Percentiles rank a stretch among this genome's conserved stretches.
These are phyloP conservation scores for Pyrenula massariospora DNA, from an alignment of 495 filamentous ascomycete species.

Conservation along the genomic window DNA sequence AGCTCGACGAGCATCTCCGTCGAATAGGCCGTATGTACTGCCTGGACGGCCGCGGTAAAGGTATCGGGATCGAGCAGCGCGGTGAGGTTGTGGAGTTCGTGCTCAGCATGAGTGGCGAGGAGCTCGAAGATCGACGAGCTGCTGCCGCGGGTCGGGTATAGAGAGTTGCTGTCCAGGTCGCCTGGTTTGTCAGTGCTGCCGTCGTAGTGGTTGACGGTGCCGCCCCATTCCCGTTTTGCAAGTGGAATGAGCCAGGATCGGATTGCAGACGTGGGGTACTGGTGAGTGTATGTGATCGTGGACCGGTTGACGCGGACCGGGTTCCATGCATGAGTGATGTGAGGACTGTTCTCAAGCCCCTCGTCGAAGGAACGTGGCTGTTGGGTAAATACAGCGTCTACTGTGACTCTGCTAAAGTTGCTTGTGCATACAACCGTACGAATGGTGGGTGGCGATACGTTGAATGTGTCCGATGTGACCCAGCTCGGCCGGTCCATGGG, in stretches of 20 bases:
- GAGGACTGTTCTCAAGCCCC: not conserved
- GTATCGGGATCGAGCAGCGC: not conserved
- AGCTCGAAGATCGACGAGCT: not conserved
- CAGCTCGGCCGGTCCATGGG: not conserved
- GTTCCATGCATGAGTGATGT: too few species aligned
- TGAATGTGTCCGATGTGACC: not conserved
- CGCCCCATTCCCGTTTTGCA: not conserved
- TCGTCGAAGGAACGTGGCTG: not conserved
- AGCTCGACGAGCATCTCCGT: not conserved
- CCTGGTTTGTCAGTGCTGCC: not conserved
- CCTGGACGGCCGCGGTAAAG: not conserved
- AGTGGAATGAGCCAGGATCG: not conserved
- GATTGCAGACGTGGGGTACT: not conserved
- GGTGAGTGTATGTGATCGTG: not conserved
- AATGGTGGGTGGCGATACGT: not conserved
- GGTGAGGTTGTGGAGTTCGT: not conserved
- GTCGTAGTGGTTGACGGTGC: not conserved
- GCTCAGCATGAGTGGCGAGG: not conserved
- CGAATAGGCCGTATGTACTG: not conserved
- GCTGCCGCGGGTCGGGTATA: not conserved
- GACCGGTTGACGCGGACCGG: not conserved
- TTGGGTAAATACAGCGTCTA: not conserved
- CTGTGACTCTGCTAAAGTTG: not conserved
- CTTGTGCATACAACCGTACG: not conserved
- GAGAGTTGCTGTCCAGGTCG: not conserved